Percentiles rank a stretch among this genome's conserved stretches.
Evolutionary conservation across 768 basidiomycete genomes (phyloP).

Genomic region (Crassisporium funariophilum): DNA sequence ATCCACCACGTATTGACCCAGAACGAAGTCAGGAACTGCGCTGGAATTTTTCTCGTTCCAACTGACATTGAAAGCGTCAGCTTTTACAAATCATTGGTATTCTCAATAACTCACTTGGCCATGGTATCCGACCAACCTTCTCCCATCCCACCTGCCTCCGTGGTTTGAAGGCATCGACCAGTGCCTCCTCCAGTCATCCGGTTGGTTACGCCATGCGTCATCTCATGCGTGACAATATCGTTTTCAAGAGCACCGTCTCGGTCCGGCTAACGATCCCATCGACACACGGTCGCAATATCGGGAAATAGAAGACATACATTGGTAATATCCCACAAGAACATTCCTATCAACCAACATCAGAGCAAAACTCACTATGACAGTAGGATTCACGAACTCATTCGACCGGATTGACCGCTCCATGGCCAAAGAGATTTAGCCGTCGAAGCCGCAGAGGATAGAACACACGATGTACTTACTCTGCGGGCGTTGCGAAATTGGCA

Average conservation of each 20-base stretch:
- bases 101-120: conserved; percentile 35
- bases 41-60: conserved; percentile 48
- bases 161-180: conserved; percentile 60
- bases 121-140: conserved; percentile 62
- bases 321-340: conserved; percentile 41
- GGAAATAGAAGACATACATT: conserved; percentile 17
- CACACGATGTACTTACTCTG: no score
- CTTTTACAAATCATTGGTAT: not conserved
- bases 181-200: conserved; percentile 58
- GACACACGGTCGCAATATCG: conserved; percentile 23
- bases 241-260: conserved; percentile 70
- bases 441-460: conserved; percentile 3
- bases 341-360: conserved; percentile 26
- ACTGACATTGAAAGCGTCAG: conserved; percentile 21
- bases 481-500: conserved; percentile 38
- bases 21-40: conserved; percentile 38
- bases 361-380: not conserved
- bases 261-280: no score
- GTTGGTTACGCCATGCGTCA: conserved; percentile 53
- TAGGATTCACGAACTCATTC: conserved; percentile 35
- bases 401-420: conserved; percentile 30
- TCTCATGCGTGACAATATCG: conserved; percentile 57
- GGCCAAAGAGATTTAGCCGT: conserved; percentile 12
- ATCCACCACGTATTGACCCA: conserved; percentile 58
- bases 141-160: conserved; percentile 69